These are phyloP conservation scores for Phaeophleospora eucalypticola DNA, from an alignment of 2,329 filamentous ascomycete species.

Conservation along the genomic window DNA sequence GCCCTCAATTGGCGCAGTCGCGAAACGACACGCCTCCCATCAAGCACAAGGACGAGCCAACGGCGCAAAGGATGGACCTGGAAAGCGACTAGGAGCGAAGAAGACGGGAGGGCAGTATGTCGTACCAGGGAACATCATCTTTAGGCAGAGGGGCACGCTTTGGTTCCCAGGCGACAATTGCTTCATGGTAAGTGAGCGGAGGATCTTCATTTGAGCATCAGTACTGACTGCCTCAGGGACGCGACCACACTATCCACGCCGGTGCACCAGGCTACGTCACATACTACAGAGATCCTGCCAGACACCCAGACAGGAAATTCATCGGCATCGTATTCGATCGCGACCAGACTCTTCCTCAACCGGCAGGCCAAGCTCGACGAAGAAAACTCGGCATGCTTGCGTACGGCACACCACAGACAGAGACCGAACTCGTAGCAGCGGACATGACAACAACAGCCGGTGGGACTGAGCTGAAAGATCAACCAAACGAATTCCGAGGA, in stretches of 20 bases:
- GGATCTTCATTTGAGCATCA: neutral
- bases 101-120: slow-evolving; percentile 90
- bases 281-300: slow-evolving; percentile 85
- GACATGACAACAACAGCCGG: slow-evolving; percentile 18
- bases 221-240: slow-evolving; percentile 48
- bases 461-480: slow-evolving; percentile 18
- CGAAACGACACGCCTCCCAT: slow-evolving; percentile 56
- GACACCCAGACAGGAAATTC: slow-evolving; percentile 83
- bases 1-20: slow-evolving; percentile 7
- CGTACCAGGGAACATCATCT: slow-evolving; percentile 94
- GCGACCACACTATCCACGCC: slow-evolving; percentile 93
- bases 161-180: slow-evolving; percentile 97
- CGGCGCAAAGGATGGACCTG: slow-evolving; percentile 63
- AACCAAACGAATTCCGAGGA: slow-evolving; percentile 20
- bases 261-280: slow-evolving; percentile 84
- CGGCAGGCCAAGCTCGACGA: slow-evolving; percentile 66
- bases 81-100: slow-evolving; percentile 92
- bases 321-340: slow-evolving; percentile 90
- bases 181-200: slow-evolving; percentile 59
- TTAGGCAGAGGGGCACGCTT: slow-evolving; percentile 87
- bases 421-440: slow-evolving; percentile 7
- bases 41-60: slow-evolving; percentile 65
- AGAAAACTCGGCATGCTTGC: slow-evolving; percentile 72
- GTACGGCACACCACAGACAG: slow-evolving; percentile 34
- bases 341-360: slow-evolving; percentile 72